Evolutionary conservation across 192 early-diverging fungal species (phyloP), one percentile per base, ranked within the genome.

Genomic region (Chytriomyces sp.): DNA sequence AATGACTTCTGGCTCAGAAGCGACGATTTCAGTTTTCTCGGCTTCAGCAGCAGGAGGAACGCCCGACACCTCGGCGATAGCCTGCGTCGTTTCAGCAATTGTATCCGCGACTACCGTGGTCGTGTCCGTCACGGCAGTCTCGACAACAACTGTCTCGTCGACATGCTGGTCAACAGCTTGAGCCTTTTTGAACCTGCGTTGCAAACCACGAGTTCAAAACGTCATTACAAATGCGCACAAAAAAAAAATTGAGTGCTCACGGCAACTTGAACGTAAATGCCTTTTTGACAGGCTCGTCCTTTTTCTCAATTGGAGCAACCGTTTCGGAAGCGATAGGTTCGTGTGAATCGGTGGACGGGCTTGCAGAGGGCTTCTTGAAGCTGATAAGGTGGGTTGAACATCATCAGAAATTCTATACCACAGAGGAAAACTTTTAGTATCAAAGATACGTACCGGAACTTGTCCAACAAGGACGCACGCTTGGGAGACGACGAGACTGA

Each of bases 361-460:
- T 14, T 2, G 3, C 17, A 1, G 44, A 22, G 44, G 44, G 2
- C 44, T 49, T 49, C 44, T 49, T 49, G 44, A 49, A 49, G 14
- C 44, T 49, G 44, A 49, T 14, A 49, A 22, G 22, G 44, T 2
- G 44, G 22, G 44, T 14, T 49, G 14, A 49, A 49, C 17, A 49
- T 1, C 0, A 2, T 49, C 17, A n/a, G 14, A 14, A 22, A 49
- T 2, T 14, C 2, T n/a, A 0, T 10, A 49, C 44, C 44, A 49
- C 17, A 49, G 17, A 49, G 44, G 22, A 2, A 49, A 22, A 49
- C n/a, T n/a, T n/a, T n/a, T n/a, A n/a, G n/a, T n/a, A n/a, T n/a
- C n/a, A n/a, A n/a, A n/a, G n/a, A n/a, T n/a, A 49, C 44, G 44
- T 49, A 49, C 44, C 44, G 44, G 44, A 49, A 49, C 44, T 49